These are phyloP conservation scores for Aspergillus coremiiformis DNA, from an alignment of 495 filamentous ascomycete species.

Conservation along the genomic window DNA sequence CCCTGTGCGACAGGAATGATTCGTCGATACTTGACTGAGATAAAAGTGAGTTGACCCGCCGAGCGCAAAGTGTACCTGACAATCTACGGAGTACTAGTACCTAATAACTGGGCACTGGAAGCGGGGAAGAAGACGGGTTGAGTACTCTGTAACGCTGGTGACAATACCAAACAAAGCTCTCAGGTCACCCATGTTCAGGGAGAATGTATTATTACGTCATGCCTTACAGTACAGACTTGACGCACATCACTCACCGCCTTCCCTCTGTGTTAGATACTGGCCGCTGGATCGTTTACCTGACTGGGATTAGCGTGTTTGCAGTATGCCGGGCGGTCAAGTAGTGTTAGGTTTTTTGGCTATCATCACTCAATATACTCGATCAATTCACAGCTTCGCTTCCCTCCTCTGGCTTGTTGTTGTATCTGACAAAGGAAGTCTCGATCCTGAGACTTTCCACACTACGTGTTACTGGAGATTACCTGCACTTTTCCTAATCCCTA, in stretches of 20 bases:
- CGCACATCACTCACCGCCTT: conserved; percentile 1
- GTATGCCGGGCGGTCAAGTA: background rate
- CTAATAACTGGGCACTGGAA: no score
- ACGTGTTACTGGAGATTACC: background rate
- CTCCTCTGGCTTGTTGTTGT: no score
- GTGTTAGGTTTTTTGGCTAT: conserved; percentile 10
- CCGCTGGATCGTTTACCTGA: conserved; percentile 6
- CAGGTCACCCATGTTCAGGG: conserved; percentile 11
- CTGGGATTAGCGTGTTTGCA: conserved; percentile 5
- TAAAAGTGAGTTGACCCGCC: background rate
- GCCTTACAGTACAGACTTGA: background rate
- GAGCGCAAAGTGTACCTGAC: background rate
- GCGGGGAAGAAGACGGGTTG: conserved; percentile 27
- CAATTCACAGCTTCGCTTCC: background rate
- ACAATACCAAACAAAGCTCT: conserved; percentile 28
- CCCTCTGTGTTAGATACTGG: background rate
- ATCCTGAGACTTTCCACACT: background rate
- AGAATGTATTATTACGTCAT: conserved; percentile 12
- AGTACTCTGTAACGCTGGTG: conserved; percentile 17
- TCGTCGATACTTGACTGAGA: background rate
- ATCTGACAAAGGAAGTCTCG: no score
- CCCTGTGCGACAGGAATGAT: background rate
- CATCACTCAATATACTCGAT: background rate
- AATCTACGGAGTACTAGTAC: no score
- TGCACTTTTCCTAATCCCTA: background rate